Evolutionary conservation across 495 filamentous ascomycete genomes (phyloP), one percentile per base, ranked within the genome.

Genomic region (Xylaria cubensis): DNA sequence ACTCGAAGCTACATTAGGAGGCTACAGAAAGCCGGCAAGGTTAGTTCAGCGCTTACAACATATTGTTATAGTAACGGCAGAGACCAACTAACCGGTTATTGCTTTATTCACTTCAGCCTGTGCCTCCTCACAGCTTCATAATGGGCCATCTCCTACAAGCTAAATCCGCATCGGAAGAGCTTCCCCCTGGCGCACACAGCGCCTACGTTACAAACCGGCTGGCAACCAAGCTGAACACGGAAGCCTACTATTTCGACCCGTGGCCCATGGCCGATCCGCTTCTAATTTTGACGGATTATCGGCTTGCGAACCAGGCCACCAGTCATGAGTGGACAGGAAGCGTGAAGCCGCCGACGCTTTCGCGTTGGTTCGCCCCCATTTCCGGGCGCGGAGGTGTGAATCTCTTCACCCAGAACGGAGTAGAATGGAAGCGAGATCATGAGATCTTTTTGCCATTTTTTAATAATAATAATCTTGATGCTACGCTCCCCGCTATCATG

Each of bases 401-500:
- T 44, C 75, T 78, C 19, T 78, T 78, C 59, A 77, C 76, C 2
- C 74, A 78, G 50, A 78, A 78, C 64, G 82, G 81, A 12, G 72
- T 69, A 19, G 73, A 82, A 62, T 85, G 84, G 84, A 83, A 77
- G 74, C 63, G 59, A 3, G 71, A 79, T n/a, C 81, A 82, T 55
- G 77, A 80, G 50, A 66, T 78, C 3, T 84, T 84, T 69, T 79
- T 82, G 21, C 79, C 82, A 0, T 83, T 82, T 32, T 84, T 85
- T 55, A 75, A 79, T 6, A 78, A 76, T 12, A 73, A 70, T 41
- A 80, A 85, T 42, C 78, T 85, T 3, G 74, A 81, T 53, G 80
- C 72, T 12, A 62, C 82, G 4, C 64, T 84, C 32, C 82, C 82
- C 6, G 68, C 67, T 15, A 77, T 85, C 8, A 34, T 85, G 2